phyloP scores from a whole-genome alignment of 2,329 filamentous ascomycete species.

The Fusarium sp. region DNA sequence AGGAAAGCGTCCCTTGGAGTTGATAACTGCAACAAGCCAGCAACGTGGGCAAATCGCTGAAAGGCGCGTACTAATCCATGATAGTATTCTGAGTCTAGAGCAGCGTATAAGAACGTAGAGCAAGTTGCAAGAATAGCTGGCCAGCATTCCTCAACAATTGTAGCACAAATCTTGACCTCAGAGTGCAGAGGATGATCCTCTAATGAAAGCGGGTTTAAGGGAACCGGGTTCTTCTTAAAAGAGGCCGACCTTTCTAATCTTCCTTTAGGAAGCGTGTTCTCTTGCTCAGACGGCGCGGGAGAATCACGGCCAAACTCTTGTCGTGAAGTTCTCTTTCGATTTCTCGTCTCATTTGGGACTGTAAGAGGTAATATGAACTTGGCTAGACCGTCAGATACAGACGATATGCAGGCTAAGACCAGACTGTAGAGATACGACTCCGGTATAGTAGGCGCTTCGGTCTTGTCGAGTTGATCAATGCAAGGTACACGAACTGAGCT shows the following conservation, averaged over 20 bases:
- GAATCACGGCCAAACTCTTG: constrained; percentile 60
- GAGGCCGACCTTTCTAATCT: constrained; percentile 72
- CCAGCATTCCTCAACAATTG: constrained; percentile 93
- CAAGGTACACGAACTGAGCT: constrained; percentile 88
- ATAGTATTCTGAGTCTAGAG: constrained; percentile 93
- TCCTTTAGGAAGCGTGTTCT: constrained; percentile 49
- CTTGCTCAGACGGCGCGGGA: constrained; percentile 54
- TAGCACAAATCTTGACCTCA: constrained; percentile 81
- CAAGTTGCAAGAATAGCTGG: constrained; percentile 94
- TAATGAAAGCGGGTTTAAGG: constrained; percentile 84
- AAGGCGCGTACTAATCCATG: constrained; percentile 92
- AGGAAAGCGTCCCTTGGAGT: constrained; percentile 95
- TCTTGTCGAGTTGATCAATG: constrained; percentile 94
- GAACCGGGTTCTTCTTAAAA: constrained; percentile 80
- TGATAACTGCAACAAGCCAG: constrained; percentile 83
- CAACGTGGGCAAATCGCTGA: constrained; percentile 94
- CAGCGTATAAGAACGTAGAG: constrained; percentile 93
- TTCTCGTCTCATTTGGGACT: constrained; percentile 76
- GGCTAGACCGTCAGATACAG: constrained; percentile 89
- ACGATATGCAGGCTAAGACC: constrained; percentile 88
- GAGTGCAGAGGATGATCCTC: constrained; percentile 77
- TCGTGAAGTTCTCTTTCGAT: constrained; percentile 63
- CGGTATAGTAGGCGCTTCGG: constrained; percentile 82
- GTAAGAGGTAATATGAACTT: constrained; percentile 94
- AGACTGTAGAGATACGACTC: constrained; percentile 96